A percentile compares a stretch with the other conserved stretches of the same genome.
Evolutionary conservation across 148 eudicot species (phyloP).

Genomic region (Persicaria maculosa): DNA sequence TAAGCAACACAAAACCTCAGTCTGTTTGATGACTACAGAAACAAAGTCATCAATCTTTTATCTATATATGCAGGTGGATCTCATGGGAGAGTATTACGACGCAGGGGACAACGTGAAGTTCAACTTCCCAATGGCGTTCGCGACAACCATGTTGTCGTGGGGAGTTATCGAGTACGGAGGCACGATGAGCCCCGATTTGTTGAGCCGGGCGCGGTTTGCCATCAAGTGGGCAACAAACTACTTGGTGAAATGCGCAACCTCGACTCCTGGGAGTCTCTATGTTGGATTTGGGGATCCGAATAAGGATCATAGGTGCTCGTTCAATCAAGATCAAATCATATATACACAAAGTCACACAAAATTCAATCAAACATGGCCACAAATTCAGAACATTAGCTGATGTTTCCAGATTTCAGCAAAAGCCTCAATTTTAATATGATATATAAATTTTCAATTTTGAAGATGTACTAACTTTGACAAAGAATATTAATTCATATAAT

Average conservation of each 20-base stretch:
- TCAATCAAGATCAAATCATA: no score
- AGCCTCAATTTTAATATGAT: no score
- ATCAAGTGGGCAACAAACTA: constrained; percentile 87
- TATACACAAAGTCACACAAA: no score
- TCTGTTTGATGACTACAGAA: background rate
- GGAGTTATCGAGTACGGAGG: constrained; percentile 51
- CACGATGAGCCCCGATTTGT: constrained; percentile 50
- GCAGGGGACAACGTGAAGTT: constrained; percentile 9
- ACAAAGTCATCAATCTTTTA: background rate
- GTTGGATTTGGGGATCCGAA: constrained; percentile 93
- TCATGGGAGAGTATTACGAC: constrained; percentile 4
- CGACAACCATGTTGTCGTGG: constrained; percentile 32
- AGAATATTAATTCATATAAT: no score
- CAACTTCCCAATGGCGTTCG: constrained; percentile 5
- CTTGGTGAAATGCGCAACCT: constrained; percentile 50
- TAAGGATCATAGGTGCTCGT: constrained; percentile 69
- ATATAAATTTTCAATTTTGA: no score
- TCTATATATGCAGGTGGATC: background rate
- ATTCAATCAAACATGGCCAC: no score
- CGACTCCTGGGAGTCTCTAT: constrained; percentile 64
- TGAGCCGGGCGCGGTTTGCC: constrained; percentile 32
- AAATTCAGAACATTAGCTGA: no score
- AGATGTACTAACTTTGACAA: no score
- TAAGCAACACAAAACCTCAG: background rate
- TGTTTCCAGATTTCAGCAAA: no score